These are phyloP conservation scores for Rhodotorula sp. DNA, from an alignment of 1,284 basidiomycete genomes.

Conservation along the genomic window DNA sequence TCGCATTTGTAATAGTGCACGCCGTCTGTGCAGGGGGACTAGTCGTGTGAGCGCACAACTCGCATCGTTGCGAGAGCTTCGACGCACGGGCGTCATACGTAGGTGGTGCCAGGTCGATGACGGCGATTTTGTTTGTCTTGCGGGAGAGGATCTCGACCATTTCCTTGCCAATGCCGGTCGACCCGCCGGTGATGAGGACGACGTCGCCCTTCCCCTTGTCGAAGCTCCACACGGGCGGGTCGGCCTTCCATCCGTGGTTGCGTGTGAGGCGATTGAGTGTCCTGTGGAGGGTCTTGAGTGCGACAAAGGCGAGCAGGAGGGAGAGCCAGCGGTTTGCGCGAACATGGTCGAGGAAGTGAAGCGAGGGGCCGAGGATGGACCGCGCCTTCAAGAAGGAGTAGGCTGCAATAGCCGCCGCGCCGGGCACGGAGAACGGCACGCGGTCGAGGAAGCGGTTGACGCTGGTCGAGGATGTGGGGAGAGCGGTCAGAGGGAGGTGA, in stretches of 20 bases:
- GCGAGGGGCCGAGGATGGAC: slow-evolving; percentile 10
- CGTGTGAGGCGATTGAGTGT: slow-evolving; percentile 27
- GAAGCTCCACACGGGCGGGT: slow-evolving; percentile 27
- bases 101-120: slow-evolving; percentile 35
- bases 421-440: slow-evolving; percentile 14
- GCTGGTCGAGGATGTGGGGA: slow-evolving; percentile 4
- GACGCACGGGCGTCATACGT: slow-evolving; percentile 28
- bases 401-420: slow-evolving; percentile 14
- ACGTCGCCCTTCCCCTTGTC: slow-evolving; percentile 29
- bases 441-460: slow-evolving; percentile 29
- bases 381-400: slow-evolving; percentile 25
- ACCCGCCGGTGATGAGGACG: slow-evolving; percentile 40
- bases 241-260: slow-evolving; percentile 38
- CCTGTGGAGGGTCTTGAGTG: slow-evolving; percentile 23
- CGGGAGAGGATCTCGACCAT: slow-evolving; percentile 36
- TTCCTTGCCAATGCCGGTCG: slow-evolving; percentile 41
- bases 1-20: slow-evolving; percentile 32
- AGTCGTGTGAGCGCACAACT: not conserved
- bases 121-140: slow-evolving; percentile 37
- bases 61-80: no score
- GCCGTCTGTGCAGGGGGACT: slow-evolving; percentile 1
- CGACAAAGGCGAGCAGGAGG: slow-evolving; percentile 25
- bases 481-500: not conserved
- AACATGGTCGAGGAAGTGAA: slow-evolving; percentile 19
- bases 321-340: slow-evolving; percentile 18